Conservation (phyloP, 352 stramenopile species). For the Phytophthora podocarpi region DNA sequence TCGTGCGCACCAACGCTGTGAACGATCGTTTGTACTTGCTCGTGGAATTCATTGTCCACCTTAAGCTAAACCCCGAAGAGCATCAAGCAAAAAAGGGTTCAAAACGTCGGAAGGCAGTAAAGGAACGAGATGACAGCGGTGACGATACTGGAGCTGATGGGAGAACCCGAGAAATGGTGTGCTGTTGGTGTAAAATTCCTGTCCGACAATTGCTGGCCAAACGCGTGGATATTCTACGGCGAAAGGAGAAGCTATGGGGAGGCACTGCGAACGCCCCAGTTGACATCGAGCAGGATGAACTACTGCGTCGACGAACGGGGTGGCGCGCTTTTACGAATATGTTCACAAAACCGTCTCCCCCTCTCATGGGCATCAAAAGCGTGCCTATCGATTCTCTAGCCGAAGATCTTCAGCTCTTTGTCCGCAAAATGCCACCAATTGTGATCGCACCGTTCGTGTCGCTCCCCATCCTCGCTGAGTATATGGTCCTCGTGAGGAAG, state of each 20-base stretch:
- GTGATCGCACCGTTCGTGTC: constrained; percentile 70
- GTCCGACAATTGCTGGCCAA: constrained; percentile 56
- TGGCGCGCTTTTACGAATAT: constrained; percentile 77
- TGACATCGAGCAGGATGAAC: constrained; percentile 78
- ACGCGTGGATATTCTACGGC: constrained; percentile 49
- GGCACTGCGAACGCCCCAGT: constrained; percentile 66
- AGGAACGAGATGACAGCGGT: constrained; percentile 7
- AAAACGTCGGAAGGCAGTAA: constrained; percentile 12
- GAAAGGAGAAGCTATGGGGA: constrained; percentile 65
- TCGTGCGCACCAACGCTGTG: constrained; percentile 71
- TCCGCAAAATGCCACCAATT: constrained; percentile 68
- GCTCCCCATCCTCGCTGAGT: constrained; percentile 71
- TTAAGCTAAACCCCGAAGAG: constrained; percentile 40
- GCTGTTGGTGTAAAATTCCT: constrained; percentile 82
- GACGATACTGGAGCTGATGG: constrained; percentile 12
- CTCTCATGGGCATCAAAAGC: constrained; percentile 73
- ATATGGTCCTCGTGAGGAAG: constrained; percentile 71
- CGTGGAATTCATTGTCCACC: constrained; percentile 76
- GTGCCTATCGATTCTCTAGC: constrained; percentile 49
- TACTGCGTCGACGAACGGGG: constrained; percentile 63
- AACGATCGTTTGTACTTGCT: constrained; percentile 75
- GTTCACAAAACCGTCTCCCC: constrained; percentile 58
- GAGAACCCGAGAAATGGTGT: constrained; percentile 67
- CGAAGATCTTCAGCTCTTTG: constrained; percentile 54
- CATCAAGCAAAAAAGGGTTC: constrained; percentile 22